These are phyloP conservation scores for Liquidambar formosana DNA, from an alignment of 164 flowering plant species.

Conservation along the genomic window DNA sequence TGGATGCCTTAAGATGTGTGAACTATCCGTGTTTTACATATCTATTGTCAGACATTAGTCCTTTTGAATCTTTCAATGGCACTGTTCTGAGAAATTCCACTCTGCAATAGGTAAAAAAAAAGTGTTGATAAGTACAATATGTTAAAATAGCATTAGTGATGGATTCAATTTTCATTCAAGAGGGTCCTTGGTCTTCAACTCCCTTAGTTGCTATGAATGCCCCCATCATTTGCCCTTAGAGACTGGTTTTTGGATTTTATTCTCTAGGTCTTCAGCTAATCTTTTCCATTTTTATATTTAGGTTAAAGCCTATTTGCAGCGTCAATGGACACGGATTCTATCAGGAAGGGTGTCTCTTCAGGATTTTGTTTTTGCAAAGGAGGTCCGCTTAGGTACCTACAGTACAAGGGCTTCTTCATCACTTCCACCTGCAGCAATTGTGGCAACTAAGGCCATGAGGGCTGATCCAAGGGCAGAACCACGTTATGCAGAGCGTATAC, in stretches of 20 bases:
- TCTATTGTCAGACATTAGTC: no score
- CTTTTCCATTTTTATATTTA: constrained; percentile 19
- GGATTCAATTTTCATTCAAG: background rate
- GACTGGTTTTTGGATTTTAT: background rate
- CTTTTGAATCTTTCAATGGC: no score
- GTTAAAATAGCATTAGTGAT: background rate
- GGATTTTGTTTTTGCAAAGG: constrained; percentile 96
- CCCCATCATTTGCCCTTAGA: background rate
- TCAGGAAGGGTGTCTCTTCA: constrained; percentile 78
- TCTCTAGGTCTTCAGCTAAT: background rate
- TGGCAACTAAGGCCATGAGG: constrained; percentile 87
- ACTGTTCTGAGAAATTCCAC: no score
- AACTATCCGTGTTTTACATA: no score
- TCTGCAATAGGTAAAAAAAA: no score
- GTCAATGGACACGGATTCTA: constrained; percentile 83
- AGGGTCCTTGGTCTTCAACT: background rate
- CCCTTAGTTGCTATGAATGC: no score
- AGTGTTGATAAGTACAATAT: background rate
- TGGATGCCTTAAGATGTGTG: no score
- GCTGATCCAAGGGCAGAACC: constrained; percentile 96
- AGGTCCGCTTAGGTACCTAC: constrained; percentile 92
- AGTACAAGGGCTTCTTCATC: constrained; percentile 56
- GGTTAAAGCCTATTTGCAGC: constrained; percentile 73
- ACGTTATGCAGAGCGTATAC: constrained; percentile 82
- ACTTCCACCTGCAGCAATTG: constrained; percentile 96